Conservation (phyloP, 768 basidiomycete species). For the Leucocoprinus sp. region DNA sequence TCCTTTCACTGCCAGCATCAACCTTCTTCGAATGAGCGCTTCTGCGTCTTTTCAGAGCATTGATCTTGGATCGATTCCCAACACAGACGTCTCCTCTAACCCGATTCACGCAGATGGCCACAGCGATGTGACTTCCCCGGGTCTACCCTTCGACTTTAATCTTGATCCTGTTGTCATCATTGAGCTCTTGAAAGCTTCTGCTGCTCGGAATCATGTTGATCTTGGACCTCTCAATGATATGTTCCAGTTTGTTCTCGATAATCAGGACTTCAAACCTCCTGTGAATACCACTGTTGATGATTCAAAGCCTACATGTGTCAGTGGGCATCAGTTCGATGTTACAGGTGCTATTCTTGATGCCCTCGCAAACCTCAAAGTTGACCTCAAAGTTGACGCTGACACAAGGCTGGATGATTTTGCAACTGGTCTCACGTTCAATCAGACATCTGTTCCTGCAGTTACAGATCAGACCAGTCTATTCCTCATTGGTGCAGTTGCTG, state of each 20-base stretch:
- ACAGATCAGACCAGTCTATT: conserved; percentile 57
- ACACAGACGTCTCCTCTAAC: conserved; percentile 42
- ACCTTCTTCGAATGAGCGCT: conserved; percentile 46
- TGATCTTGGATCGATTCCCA: conserved; percentile 50
- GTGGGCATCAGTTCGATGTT: conserved; percentile 60
- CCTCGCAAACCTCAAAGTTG: conserved; percentile 49
- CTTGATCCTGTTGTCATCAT: conserved; percentile 56
- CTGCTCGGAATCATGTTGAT: conserved; percentile 45
- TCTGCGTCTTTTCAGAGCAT: conserved; percentile 48
- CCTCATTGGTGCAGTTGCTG: conserved; percentile 65
- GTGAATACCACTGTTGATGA: conserved; percentile 51
- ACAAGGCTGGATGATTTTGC: conserved; percentile 60
- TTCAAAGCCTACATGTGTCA: conserved; percentile 46
- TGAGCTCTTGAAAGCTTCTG: conserved; percentile 39
- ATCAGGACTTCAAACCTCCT: conserved; percentile 43
- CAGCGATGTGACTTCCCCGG: conserved; percentile 44
- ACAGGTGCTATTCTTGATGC: conserved; percentile 52
- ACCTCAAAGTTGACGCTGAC: conserved; percentile 42
- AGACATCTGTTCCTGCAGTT: conserved; percentile 45
- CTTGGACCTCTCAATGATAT: conserved; percentile 51
- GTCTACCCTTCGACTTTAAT: conserved; percentile 57
- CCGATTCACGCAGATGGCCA: conserved; percentile 58
- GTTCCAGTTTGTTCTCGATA: conserved; percentile 44
- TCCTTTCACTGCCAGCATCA: conserved; percentile 68
- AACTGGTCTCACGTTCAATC: conserved; percentile 49